Conservation (phyloP, 352 stramenopile genomes). For the Thraustochytrium striatum region DNA sequence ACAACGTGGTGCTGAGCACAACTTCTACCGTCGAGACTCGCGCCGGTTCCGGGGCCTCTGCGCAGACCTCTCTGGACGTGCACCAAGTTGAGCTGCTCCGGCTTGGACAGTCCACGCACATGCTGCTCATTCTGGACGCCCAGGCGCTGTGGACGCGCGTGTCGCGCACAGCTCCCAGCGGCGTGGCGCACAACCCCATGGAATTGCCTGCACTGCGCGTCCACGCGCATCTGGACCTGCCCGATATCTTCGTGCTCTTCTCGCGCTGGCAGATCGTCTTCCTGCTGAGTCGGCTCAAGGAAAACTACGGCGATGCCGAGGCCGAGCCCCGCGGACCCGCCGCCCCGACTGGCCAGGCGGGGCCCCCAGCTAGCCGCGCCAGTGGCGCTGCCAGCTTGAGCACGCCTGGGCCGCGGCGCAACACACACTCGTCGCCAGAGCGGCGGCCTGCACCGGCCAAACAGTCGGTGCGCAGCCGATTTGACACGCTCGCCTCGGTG, state of each 20-base stretch:
- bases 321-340: no score
- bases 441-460: no score
- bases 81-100: constrained; percentile 4
- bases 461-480: no score
- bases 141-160: not conserved
- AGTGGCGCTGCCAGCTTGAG: no score
- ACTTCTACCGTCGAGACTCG: not conserved
- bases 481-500: no score
- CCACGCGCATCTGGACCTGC: not conserved
- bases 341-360: no score
- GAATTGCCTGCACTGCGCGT: not conserved
- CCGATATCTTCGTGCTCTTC: constrained; percentile 8
- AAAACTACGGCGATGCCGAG: not conserved
- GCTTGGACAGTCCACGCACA: constrained; percentile 12
- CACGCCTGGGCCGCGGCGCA: no score
- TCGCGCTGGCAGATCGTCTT: constrained; percentile 46
- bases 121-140: not conserved
- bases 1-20: not conserved
- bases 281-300: constrained; percentile 8
- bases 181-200: not conserved
- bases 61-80: not conserved
- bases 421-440: no score
- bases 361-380: no score
- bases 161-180: not conserved
- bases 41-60: not conserved